Percentiles rank a stretch among this genome's conserved stretches.
Conservation (phyloP, 1,139 yeast species). For the Diutina pseudorugosa region DNA sequence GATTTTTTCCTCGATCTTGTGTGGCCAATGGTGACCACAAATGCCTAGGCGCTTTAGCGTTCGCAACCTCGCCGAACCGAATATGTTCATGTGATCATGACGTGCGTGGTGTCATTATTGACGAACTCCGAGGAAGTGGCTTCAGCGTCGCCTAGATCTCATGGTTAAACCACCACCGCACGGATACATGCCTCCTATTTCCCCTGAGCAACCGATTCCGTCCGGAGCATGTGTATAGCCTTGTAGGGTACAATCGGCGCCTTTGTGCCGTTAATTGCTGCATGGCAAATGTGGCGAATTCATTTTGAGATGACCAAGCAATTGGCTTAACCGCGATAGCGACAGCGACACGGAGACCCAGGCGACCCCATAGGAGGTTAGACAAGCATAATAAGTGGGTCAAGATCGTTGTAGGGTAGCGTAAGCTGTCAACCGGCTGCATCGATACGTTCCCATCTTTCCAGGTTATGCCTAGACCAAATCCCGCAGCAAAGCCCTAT, state of each 20-base stretch:
- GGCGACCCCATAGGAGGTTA: neutral
- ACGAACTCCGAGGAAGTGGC: neutral
- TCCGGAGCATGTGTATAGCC: neutral
- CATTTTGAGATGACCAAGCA: neutral
- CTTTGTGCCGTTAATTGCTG: neutral
- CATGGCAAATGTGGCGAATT: neutral
- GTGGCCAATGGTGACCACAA: neutral
- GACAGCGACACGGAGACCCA: neutral
- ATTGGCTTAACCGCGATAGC: neutral
- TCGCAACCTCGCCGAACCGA: neutral
- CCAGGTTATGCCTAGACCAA: neutral
- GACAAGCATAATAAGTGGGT: neutral
- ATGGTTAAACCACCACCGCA: neutral
- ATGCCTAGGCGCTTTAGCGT: neutral
- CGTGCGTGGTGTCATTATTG: neutral
- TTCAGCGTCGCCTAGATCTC: neutral
- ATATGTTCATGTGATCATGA: neutral
- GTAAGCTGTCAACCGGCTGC: neutral
- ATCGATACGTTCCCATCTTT: neutral
- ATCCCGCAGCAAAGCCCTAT: neutral
- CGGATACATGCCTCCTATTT: neutral
- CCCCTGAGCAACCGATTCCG: neutral
- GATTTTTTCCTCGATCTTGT: neutral
- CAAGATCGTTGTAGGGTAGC: neutral
- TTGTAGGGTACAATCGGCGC: neutral